Evolutionary conservation across 2,329 filamentous ascomycete species (phyloP), one percentile per base, ranked within the genome.

Genomic region (Peltaster fructicola): DNA sequence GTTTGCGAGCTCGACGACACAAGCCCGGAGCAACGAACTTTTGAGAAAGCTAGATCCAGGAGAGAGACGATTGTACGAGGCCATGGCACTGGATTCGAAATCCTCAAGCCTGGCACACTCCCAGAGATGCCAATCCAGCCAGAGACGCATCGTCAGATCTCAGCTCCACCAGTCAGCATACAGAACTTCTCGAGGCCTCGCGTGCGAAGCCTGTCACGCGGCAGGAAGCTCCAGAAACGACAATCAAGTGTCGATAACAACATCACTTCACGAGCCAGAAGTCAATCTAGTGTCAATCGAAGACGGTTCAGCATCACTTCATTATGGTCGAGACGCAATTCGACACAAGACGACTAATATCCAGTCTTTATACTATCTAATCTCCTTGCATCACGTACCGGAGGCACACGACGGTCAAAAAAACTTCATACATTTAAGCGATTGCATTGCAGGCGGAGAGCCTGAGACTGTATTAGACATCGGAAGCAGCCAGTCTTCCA

Each of bases 41-140:
- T 44, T 19, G 41, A 45, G 22, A 36, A 36, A 17, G 31, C 31
- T 15, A 23, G 25, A 7, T 39, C 14, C 13, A 9, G 8, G 8
- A 22, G 42, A 4, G 21, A 37, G 25, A 33, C n/a, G n/a, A n/a
- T 46, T 15, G n/a, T 48, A 6, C 39, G 45, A 15, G 45, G 45
- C 5, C 38, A 43, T 19, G 45, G 44, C 7, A 37, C 42, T 17
- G 48, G 48, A 4, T 51, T 50, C 23, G 46, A 49, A 14, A 44
- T 51, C 13, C 31, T 51, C 4, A 39, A 32, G 24, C 43, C 44
- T 6, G 46, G 48, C 11, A 41, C 47, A 6, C 31, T 51, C 9
- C 30, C 31, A 7, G 18, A 34, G 4, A 6, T 25, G 13, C 27
- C 30, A 3, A 27, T 22, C 8, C 27, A 33, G n/a, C 26, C 33